These are phyloP conservation scores for Termitomyces sp. DNA, from an alignment of 768 basidiomycete genomes.

Conservation along the genomic window DNA sequence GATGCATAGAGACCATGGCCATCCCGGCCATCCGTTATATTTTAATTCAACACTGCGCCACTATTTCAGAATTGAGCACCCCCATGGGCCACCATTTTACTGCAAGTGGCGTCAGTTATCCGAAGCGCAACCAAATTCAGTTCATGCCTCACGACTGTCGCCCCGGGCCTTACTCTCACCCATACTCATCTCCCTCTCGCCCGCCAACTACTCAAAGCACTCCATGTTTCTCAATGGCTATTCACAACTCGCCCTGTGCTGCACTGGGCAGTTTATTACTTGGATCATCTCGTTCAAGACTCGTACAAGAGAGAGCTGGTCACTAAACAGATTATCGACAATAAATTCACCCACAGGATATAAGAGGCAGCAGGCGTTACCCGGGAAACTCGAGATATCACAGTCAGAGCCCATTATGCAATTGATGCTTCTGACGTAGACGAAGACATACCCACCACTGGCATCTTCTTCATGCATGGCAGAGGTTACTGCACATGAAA, in stretches of 20 bases:
- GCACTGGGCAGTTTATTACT: slow-evolving; percentile 41
- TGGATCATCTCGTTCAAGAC: slow-evolving; percentile 40
- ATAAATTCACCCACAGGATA: slow-evolving; percentile 50
- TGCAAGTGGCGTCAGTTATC: background rate
- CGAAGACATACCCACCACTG: slow-evolving; percentile 31
- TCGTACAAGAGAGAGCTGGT: no score
- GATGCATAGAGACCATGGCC: no score
- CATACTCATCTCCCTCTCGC: background rate
- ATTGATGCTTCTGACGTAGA: slow-evolving; percentile 18
- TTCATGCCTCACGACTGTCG: background rate
- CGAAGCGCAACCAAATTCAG: background rate
- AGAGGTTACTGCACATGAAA: slow-evolving; percentile 55
- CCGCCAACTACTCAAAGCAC: background rate
- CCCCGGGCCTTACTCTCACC: background rate
- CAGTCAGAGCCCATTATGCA: slow-evolving; percentile 26
- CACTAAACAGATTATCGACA: slow-evolving; percentile 44
- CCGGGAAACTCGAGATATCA: slow-evolving; percentile 47
- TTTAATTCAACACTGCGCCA: no score
- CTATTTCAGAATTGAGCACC: background rate
- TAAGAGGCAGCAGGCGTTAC: slow-evolving; percentile 55
- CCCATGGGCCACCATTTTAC: no score
- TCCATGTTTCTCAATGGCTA: slow-evolving; percentile 44
- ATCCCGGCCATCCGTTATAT: no score
- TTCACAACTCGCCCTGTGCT: slow-evolving; percentile 46
- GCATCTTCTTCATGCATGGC: slow-evolving; percentile 53